phyloP scores from a whole-genome alignment of 805 yeast genomes.

The Saturnispora dispora region DNA sequence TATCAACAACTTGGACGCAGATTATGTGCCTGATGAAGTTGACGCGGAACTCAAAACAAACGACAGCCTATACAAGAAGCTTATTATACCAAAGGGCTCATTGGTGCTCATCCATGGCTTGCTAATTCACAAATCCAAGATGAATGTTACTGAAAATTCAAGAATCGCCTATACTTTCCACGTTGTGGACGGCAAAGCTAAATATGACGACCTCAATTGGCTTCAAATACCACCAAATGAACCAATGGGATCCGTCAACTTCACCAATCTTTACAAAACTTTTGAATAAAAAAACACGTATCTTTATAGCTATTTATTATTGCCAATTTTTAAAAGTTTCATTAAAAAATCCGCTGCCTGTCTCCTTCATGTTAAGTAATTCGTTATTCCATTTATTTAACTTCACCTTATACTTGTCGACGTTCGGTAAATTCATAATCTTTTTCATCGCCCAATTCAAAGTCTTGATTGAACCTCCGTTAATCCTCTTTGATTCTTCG shows the following conservation, averaged over 20 bases:
- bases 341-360: constrained; percentile 21
- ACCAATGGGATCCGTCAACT: constrained; percentile 47
- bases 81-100: constrained; percentile 65
- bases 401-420: constrained; percentile 7
- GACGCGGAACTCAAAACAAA: constrained; percentile 22
- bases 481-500: constrained; percentile 14
- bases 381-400: constrained; percentile 17
- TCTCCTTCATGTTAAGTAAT: constrained; percentile 17
- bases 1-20: constrained; percentile 15
- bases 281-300: neutral
- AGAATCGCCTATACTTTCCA: constrained; percentile 77
- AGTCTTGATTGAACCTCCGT: constrained; percentile 16
- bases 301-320: neutral
- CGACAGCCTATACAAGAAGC: constrained; percentile 36
- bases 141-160: constrained; percentile 44
- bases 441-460: constrained; percentile 23
- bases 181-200: constrained; percentile 55
- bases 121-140: constrained; percentile 63
- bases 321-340: constrained; percentile 6
- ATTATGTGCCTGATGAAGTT: constrained; percentile 17
- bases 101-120: constrained; percentile 63
- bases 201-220: constrained; percentile 65
- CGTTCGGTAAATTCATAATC: constrained; percentile 11
- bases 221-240: constrained; percentile 58
- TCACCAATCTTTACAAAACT: constrained; percentile 37